Evolutionary conservation across 495 filamentous ascomycete genomes (phyloP), one percentile per base, ranked within the genome.

Genomic region (Xeromyces bisporus): DNA sequence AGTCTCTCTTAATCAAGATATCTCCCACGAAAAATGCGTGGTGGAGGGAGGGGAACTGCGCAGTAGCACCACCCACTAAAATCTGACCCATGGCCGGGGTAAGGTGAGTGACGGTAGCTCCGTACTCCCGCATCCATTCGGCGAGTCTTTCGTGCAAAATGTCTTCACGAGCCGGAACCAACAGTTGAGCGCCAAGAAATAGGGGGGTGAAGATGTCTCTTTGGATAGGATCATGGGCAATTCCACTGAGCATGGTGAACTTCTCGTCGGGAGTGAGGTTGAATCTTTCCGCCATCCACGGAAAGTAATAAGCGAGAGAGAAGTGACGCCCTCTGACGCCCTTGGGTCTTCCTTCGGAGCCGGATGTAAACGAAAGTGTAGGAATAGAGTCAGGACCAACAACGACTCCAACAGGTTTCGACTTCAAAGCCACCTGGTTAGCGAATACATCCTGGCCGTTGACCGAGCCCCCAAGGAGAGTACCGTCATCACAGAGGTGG

Each of bases 51-150:
- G 81, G 75, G 48, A 93, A 92, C 39, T 80, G 60, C 0, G 74
- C 69, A 6, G 66, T 75, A 5, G 83, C 80, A 40, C 81, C 83
- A 23, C 87, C 89, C 17, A 92, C 78, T 1, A 97, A 62, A 31
- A 97, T 89, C 45, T 96, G 86, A 30, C 87, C 87, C 86, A 96
- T 63, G 23, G 86, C 89, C 4, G 89, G 89, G 0, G 89, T 97
- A 10, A 97, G 61, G 47, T 94, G 89, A 3, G 85, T 87, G 20
- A 89, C 75, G 10, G 81, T 93, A 9, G 79, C 72, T 31, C 67
- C 56, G 43, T 85, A 69, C 32, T 80, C 68, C 28, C 63, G 64
- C 75, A 94, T 86, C 89, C 89, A 94, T 42, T 91, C 80, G 2
- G 83, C 85, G 12, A 97, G 64, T 36, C 67, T 74, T 53, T 93